Evolutionary conservation across 192 early-diverging fungal genomes (phyloP).

Genomic region (Phycomyces blakesleeanus): DNA sequence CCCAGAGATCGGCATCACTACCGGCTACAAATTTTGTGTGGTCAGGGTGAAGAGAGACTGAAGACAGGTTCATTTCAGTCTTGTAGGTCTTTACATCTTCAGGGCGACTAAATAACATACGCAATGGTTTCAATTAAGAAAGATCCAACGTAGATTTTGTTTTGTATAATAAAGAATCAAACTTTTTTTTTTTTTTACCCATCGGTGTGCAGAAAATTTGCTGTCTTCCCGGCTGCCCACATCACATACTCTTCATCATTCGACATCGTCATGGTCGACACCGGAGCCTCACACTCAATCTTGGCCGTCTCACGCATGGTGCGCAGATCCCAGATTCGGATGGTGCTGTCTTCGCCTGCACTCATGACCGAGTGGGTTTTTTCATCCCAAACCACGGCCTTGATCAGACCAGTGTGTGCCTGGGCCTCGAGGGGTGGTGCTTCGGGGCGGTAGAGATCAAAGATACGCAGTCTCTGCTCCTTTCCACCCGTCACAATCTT

Average conservation of each 20-base stretch:
- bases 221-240: slow-evolving; percentile 72
- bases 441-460: slow-evolving; percentile 63
- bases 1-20: slow-evolving; percentile 77
- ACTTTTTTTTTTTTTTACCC: no score
- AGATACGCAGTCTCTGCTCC: slow-evolving; percentile 80
- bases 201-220: slow-evolving; percentile 70
- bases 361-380: slow-evolving; percentile 52
- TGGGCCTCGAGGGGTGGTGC: slow-evolving; percentile 42
- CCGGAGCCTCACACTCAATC: slow-evolving; percentile 57
- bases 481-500: slow-evolving; percentile 78
- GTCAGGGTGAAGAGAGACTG: slow-evolving; percentile 78
- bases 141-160: no score
- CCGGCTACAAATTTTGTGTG: slow-evolving; percentile 78
- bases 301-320: slow-evolving; percentile 56
- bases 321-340: slow-evolving; percentile 73
- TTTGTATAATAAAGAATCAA: no score
- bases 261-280: slow-evolving; percentile 74
- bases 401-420: slow-evolving; percentile 56
- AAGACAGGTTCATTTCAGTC: slow-evolving; percentile 68
- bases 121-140: no score
- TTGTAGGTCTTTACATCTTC: slow-evolving; percentile 49
- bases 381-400: slow-evolving; percentile 61
- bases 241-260: slow-evolving; percentile 71
- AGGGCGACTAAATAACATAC: slow-evolving; percentile 26
- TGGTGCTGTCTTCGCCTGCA: slow-evolving; percentile 57